Evolutionary conservation across 805 yeast species (phyloP).

Genomic region (Maudiozyma pseudohumilis): DNA sequence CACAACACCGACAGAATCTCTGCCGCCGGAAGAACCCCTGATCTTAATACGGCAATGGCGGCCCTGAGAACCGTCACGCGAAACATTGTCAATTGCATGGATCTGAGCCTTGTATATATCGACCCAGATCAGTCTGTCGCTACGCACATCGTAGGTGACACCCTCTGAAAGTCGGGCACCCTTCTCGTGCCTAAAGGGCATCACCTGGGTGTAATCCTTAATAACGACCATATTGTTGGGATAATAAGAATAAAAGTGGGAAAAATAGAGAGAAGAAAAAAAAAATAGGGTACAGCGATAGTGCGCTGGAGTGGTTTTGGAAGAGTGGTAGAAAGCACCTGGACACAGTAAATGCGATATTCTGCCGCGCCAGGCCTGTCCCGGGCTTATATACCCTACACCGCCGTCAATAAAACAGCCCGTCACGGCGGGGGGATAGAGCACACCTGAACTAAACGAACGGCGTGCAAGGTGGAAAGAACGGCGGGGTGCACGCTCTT

Average conservation of each 20-base stretch:
- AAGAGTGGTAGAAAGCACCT: too few relatives aligned
- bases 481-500: too few relatives aligned
- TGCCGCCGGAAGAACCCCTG: slow-evolving; percentile 1
- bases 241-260: background rate
- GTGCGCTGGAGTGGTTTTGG: too few relatives aligned
- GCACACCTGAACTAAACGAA: too few relatives aligned
- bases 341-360: too few relatives aligned
- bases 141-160: slow-evolving; percentile 48
- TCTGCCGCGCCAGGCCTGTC: too few relatives aligned
- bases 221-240: slow-evolving; percentile 1
- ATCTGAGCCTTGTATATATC: slow-evolving; percentile 32
- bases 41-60: background rate
- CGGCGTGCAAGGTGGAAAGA: too few relatives aligned
- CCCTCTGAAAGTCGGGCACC: slow-evolving; percentile 50
- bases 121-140: slow-evolving; percentile 39
- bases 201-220: slow-evolving; percentile 6
- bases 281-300: too few relatives aligned
- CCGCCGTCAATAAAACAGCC: too few relatives aligned
- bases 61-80: slow-evolving; percentile 5
- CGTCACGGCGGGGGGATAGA: too few relatives aligned
- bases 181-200: slow-evolving; percentile 16
- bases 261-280: background rate
- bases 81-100: slow-evolving; percentile 18
- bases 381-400: too few relatives aligned
- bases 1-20: slow-evolving; percentile 57